Evolutionary conservation across 2,329 filamentous ascomycete genomes (phyloP).

Genomic region (Leptosphaerulina australis): DNA sequence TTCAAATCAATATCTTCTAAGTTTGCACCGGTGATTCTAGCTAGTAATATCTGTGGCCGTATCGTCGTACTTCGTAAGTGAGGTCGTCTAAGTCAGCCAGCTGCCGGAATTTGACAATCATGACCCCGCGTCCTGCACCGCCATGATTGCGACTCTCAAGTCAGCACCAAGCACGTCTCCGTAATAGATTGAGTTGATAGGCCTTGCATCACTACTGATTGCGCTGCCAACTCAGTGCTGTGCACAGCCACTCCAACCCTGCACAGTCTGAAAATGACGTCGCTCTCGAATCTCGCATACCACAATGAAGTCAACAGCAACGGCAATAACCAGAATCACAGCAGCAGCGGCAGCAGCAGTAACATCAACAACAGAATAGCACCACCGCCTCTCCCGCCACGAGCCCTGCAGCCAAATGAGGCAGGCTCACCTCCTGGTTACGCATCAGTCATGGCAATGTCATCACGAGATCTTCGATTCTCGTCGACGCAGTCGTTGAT

Average conservation of each 20-base stretch:
- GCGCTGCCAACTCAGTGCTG: conserved; percentile 12
- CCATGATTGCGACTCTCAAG: conserved; percentile 3
- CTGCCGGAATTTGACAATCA: not conserved
- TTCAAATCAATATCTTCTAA: not conserved
- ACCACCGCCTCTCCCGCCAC: conserved; percentile 45
- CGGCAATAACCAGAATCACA: too few species aligned
- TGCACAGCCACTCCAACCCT: conserved; percentile 19
- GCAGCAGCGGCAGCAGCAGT: conserved; percentile 18
- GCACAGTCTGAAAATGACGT: conserved; percentile 28
- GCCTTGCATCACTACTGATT: conserved; percentile 12
- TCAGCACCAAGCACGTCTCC: not conserved
- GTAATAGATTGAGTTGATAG: conserved; percentile 8
- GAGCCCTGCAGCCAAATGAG: conserved; percentile 21
- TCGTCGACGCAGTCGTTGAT: conserved; percentile 55
- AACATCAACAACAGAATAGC: conserved; percentile 10
- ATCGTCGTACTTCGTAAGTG: conserved; percentile 9
- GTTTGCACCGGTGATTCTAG: not conserved
- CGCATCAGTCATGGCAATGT: conserved; percentile 34
- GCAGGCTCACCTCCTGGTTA: conserved; percentile 27
- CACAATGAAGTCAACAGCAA: conserved; percentile 22
- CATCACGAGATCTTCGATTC: conserved; percentile 51
- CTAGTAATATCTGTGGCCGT: conserved; percentile 1
- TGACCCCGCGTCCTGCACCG: conserved; percentile 16
- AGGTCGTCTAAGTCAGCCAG: not conserved
- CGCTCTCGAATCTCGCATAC: conserved; percentile 22